Conservation (phyloP, 768 basidiomycete species). For the Phaeolepiota aurea region DNA sequence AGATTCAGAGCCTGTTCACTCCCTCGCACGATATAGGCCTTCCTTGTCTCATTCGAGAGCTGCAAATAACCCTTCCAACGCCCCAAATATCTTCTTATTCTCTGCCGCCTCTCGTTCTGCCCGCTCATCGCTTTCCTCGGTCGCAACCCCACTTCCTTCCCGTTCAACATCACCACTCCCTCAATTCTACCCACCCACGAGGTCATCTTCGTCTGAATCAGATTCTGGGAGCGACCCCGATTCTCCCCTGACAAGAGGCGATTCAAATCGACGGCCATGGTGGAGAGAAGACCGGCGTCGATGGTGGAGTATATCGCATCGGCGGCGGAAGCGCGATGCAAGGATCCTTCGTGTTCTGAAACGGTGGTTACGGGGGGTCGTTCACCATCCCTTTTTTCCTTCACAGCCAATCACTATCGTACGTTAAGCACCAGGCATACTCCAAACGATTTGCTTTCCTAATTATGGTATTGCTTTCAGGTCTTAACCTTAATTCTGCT, state of each 20-base stretch:
- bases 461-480: conserved; percentile 13
- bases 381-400: conserved; percentile 72
- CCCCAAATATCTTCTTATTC: conserved; percentile 18
- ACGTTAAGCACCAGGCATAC: conserved; percentile 17
- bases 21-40: conserved; percentile 15
- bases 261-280: conserved; percentile 23
- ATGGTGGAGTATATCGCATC: conserved; percentile 50
- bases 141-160: conserved; percentile 52
- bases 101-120: conserved; percentile 25
- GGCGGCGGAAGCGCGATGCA: conserved; percentile 44
- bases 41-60: conserved; percentile 10
- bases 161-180: conserved; percentile 54
- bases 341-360: conserved; percentile 41
- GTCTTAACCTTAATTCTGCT: conserved; percentile 47
- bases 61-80: conserved; percentile 4
- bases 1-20: conserved; percentile 28
- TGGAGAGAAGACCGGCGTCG: conserved; percentile 37
- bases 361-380: conserved; percentile 43
- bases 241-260: conserved; percentile 29
- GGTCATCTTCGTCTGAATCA: conserved; percentile 45
- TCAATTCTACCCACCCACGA: conserved; percentile 39
- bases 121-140: conserved; percentile 30
- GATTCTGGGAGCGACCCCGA: conserved; percentile 57
- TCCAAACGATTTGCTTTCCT: neutral
- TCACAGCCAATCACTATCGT: conserved; percentile 78